Evolutionary conservation across 1,284 basidiomycete species (phyloP).

Genomic region (Boletus sp.): DNA sequence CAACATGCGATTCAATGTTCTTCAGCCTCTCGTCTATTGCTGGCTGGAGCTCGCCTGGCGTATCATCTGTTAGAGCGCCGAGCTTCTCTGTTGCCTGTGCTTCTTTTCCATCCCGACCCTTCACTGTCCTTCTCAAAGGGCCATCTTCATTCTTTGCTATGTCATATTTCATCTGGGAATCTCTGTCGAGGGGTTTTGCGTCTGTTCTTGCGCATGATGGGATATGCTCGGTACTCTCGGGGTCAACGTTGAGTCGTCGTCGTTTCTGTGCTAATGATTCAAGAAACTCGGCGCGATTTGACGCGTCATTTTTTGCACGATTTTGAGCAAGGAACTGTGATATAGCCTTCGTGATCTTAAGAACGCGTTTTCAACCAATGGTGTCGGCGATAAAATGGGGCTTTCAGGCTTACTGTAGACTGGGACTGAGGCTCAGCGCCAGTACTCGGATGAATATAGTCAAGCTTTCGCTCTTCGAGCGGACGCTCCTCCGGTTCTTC

Average conservation of each 20-base stretch:
- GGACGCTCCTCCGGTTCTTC: constrained; percentile 30
- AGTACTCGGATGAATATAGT: constrained; percentile 48
- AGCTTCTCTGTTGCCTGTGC: constrained; percentile 17
- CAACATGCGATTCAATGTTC: constrained; percentile 65
- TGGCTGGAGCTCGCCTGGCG: constrained; percentile 45
- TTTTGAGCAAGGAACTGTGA: constrained; percentile 66
- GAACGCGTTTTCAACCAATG: constrained; percentile 1
- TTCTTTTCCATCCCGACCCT: constrained; percentile 21
- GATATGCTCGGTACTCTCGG: constrained; percentile 26
- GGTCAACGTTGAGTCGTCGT: constrained; percentile 34
- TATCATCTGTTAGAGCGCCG: constrained; percentile 30
- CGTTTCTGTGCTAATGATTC: constrained; percentile 53
- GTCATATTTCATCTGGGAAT: constrained; percentile 77
- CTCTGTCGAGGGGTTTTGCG: constrained; percentile 63
- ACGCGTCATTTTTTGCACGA: constrained; percentile 64
- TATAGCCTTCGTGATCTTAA: constrained; percentile 63
- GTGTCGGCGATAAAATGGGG: background rate
- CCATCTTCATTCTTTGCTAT: constrained; percentile 77
- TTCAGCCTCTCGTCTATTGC: constrained; percentile 57
- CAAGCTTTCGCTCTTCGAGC: constrained; percentile 62
- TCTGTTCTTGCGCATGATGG: constrained; percentile 69
- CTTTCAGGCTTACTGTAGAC: constrained; percentile 46
- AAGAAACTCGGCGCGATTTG: constrained; percentile 71
- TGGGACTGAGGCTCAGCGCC: constrained; percentile 47
- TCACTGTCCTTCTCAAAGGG: constrained; percentile 59